Evolutionary conservation across 2,329 filamentous ascomycete species (phyloP), one percentile per base, ranked within the genome.

Genomic region (Nigrograna mackinnonii): DNA sequence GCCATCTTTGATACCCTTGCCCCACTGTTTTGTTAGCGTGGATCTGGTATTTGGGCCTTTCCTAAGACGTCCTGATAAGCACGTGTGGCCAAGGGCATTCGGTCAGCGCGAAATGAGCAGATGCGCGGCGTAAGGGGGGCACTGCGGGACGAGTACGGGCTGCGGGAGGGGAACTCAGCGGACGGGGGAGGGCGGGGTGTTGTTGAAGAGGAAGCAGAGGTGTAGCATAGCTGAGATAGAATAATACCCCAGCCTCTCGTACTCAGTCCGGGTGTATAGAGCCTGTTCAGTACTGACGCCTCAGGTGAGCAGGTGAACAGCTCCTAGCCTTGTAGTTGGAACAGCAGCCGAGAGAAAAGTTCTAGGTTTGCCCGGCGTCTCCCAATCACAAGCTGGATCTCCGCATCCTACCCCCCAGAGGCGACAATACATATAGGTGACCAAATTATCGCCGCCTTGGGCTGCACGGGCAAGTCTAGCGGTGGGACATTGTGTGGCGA

Each of bases 21-120:
- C 64, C 63, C 63, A 65, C 64, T 62, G 55, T 59, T 49, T 38
- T 39, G 50, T 59, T 65, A 67, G 63, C 61, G 64, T 56, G 55
- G 49, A 48, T 47, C 56, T 50, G 55, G 64, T 63, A 62, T 60
- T n/a, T 65, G 50, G 43, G 39, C 52, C 51, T 55, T 57, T 54
- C 60, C 55, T 44, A 61, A 51, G 51, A 48, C 45, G 55, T 57
- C 45, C n/a, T 52, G 58, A 59, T 58, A 60, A 63, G 62, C 62
- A 65, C 60, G 63, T 58, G 57, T 49, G 45, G 48, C 48, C 43
- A 30, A 39, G 53, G 42, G 38, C 48, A 49, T n/a, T 54, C 39
- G 47, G 47, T 35, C 43, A 44, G 44, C 38, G 46, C 48, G 21
- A 43, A 42, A 46, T 44, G 40, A 43, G 39, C 11, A n/a, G n/a